Evolutionary conservation across 2,329 filamentous ascomycete genomes (phyloP).

Genomic region (Pseudonectria foliicola): DNA sequence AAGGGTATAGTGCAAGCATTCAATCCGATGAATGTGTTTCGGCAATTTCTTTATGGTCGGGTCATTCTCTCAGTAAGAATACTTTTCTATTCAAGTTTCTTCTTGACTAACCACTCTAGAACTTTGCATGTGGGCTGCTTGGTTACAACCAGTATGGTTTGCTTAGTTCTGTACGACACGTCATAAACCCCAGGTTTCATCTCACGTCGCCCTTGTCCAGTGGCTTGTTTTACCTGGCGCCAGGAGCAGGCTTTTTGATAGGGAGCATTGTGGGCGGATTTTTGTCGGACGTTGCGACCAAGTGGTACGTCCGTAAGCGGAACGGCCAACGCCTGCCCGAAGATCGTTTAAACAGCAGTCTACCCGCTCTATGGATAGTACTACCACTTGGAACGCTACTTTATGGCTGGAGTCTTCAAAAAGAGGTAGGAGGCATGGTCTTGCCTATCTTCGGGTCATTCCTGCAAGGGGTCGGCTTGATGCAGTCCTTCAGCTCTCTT

Average conservation of each 20-base stretch:
- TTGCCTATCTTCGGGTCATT: constrained; percentile 28
- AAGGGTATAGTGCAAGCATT: constrained; percentile 15
- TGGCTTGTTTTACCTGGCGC: constrained; percentile 63
- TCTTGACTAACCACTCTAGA: constrained; percentile 7
- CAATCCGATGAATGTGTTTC: constrained; percentile 20
- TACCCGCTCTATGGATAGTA: constrained; percentile 23
- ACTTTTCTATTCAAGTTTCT: neutral
- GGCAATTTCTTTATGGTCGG: constrained; percentile 16
- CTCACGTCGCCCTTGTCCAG: constrained; percentile 55
- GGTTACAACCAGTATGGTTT: constrained; percentile 40
- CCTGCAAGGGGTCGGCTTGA: constrained; percentile 26
- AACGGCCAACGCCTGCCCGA: constrained; percentile 24
- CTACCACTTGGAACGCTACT: constrained; percentile 25
- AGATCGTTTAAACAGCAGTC: constrained; percentile 26
- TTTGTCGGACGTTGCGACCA: constrained; percentile 33
- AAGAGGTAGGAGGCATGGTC: constrained; percentile 26
- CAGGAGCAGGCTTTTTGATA: constrained; percentile 56
- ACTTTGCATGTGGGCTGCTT: constrained; percentile 19
- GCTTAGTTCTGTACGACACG: constrained; percentile 56
- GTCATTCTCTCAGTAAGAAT: constrained; percentile 18
- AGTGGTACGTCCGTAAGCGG: constrained; percentile 31
- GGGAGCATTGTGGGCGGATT: constrained; percentile 59
- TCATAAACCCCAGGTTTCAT: constrained; percentile 63
- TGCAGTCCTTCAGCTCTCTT: constrained; percentile 31
- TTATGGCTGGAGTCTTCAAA: constrained; percentile 30